Evolutionary conservation across 2,329 filamentous ascomycete species (phyloP), one percentile per base, ranked within the genome.

Genomic region (Hymenoscyphus salicellus): DNA sequence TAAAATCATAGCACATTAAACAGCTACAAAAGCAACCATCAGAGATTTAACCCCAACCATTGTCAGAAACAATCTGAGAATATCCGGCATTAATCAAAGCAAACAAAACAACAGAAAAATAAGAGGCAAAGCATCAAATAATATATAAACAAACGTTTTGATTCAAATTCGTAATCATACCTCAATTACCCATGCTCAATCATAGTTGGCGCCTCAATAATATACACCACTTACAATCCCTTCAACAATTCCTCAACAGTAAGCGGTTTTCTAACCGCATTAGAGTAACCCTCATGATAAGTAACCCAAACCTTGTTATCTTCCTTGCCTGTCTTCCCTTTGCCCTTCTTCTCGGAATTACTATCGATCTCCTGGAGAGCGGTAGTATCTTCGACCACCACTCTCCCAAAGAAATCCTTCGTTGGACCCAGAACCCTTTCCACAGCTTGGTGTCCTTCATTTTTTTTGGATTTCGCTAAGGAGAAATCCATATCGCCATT

Each of bases 191-290:
- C 20, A 52, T 26, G 46, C 14, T 20, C 46, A 52, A 52, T 20
- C 8, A 26, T 52, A 26, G 10, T 46, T 7, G 4, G 20, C 11
- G 20, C 20, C 10, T 14, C 20, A 8, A 14, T 23, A 11, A 26
- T 10, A 52, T 52, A 11, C 3, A 52, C 46, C 2, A 11, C 41
- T 32, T 77, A 90, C 64, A 93, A 73, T 2, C 85, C 88, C 63
- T 81, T 82, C 81, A 97, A 78, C 72, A 97, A 84, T 76, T 97
- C 93, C 66, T 85, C 83, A 75, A 97, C 76, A 8, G 90, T 90
- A 67, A 97, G 87, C 2, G 92, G 91, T 76, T 96, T 97, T 76
- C 90, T 84, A 66, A 97, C 93, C 11, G 93, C 93, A 82, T 97
- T 97, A 63, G 92, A 95, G 75, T 92, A 88, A 0, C 93, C 93